phyloP scores from a whole-genome alignment of 495 filamentous ascomycete species.

The Tuber umbilicatum region DNA sequence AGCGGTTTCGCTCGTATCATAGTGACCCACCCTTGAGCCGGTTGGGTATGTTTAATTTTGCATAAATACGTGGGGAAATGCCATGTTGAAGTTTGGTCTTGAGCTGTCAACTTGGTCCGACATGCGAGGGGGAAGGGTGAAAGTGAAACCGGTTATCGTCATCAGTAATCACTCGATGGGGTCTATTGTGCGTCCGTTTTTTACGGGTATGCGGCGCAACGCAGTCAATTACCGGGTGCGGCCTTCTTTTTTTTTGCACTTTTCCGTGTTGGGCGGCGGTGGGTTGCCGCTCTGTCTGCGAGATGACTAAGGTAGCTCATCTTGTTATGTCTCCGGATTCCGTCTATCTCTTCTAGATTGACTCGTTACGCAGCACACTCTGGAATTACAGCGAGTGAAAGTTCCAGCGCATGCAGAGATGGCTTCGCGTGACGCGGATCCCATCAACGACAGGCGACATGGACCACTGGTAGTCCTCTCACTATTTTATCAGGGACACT shows the following conservation, averaged over 20 bases:
- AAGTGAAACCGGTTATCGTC: not conserved
- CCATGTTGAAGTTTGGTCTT: not conserved
- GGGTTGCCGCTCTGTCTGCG: not conserved
- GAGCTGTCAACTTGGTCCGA: not conserved
- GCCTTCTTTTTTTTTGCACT: not conserved
- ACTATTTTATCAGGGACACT: not conserved
- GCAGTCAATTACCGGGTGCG: not conserved
- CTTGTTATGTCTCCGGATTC: not conserved
- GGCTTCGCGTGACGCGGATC: not conserved
- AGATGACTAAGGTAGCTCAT: not conserved
- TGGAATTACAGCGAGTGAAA: not conserved
- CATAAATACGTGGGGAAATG: conserved; percentile 4
- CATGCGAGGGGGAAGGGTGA: not conserved
- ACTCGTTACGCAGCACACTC: not conserved
- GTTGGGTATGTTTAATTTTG: not conserved
- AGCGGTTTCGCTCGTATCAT: not conserved
- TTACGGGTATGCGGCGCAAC: not conserved
- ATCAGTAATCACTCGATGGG: not conserved
- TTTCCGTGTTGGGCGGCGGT: not conserved
- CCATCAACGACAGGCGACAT: not conserved
- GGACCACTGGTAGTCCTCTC: not conserved
- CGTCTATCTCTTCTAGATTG: not conserved
- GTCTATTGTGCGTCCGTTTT: not conserved
- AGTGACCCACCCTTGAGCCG: not conserved
- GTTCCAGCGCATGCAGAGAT: not conserved